Conservation (phyloP, 2,329 filamentous ascomycete genomes). For the Spiromastix sp. region DNA sequence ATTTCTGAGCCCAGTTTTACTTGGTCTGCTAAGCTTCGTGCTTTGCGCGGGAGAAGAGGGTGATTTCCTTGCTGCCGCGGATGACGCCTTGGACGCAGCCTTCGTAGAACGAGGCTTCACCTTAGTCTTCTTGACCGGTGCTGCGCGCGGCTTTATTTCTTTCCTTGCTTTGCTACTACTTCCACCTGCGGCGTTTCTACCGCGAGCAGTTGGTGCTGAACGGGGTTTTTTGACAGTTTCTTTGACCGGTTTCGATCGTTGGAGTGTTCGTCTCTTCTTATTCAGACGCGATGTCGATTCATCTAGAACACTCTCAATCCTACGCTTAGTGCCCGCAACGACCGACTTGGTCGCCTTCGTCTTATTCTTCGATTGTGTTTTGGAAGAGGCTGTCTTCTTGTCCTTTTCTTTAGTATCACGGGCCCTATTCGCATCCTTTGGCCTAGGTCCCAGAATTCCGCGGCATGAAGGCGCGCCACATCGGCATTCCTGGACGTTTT, state of each 20-base stretch:
- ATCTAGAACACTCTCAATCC: slow-evolving; percentile 17
- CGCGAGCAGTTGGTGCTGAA: slow-evolving; percentile 1
- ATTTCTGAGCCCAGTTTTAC: slow-evolving; percentile 3
- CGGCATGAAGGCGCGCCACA: slow-evolving; percentile 53
- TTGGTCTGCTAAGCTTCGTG: slow-evolving; percentile 5
- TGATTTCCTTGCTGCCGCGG: not conserved
- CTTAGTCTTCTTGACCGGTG: slow-evolving; percentile 4
- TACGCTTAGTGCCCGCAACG: slow-evolving; percentile 24
- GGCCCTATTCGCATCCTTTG: slow-evolving; percentile 36
- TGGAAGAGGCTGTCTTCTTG: slow-evolving; percentile 12
- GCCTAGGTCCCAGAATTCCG: slow-evolving; percentile 49
- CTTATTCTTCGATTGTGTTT: slow-evolving; percentile 5
- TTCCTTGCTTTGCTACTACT: not conserved
- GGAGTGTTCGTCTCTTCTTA: slow-evolving; percentile 22
- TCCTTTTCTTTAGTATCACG: slow-evolving; percentile 17
- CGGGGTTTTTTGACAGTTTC: not conserved
- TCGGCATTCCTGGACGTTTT: slow-evolving; percentile 53
- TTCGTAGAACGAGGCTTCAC: not conserved
- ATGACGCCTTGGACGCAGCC: not conserved
- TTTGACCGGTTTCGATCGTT: slow-evolving; percentile 5
- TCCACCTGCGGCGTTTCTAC: not conserved
- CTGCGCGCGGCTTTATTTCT: not conserved
- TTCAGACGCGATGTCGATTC: slow-evolving; percentile 19
- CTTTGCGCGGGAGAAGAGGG: slow-evolving; percentile 1
- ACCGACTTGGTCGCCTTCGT: slow-evolving; percentile 12